Base-by-base conservation (phyloP, 2,329 filamentous ascomycete genomes). In the Coleophoma crateriformis region DNA sequence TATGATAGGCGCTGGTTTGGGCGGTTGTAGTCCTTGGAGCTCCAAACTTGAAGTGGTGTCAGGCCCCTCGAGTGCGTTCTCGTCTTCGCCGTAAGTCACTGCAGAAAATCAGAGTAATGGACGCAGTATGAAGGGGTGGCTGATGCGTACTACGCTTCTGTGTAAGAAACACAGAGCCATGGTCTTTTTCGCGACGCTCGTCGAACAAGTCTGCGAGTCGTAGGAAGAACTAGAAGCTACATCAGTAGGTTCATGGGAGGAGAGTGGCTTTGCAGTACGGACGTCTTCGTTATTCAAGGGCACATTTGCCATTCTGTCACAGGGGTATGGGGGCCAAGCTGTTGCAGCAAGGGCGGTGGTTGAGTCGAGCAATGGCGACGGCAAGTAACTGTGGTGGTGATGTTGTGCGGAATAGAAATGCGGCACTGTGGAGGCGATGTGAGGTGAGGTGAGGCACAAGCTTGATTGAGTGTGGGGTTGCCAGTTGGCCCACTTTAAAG, bases 161-260 rank as follows among this genome's bases (percentile, higher is more conserved):
- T 46, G 80, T 85, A 51, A 95, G 73, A 67, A 81, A 85, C 57
- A 95, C 74, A 46, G 83, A 82, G 60, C 87, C 87, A 67, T 90
- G 85, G 60, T 85, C 79, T 65, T 84, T 84, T 61, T 79, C 75
- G 63, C 85, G 85, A 54, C 79, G 79, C 55, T 76, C 68, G 54
- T 80, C 75, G 69, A 94, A 87, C 56, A 92, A 81, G 61, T 82
- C 75, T 46, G 73, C 71, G 55, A 92, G 77, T 63, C 78, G 77
- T 54, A 73, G 70, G 70, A 92, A 90, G 77, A 92, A 92, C 87
- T 91, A 61, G 10, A 51, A 53, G 45, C 46, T 40, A 34, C 15
- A n/a, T 33, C 27, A 22, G 27, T 33, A 15, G 41, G 20, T n/a
- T 13, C 19, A 27, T 15, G n/a, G n/a, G 27, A 43, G 7, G 22